phyloP scores from a whole-genome alignment of 305 asterid species.

The Lippia alba region DNA sequence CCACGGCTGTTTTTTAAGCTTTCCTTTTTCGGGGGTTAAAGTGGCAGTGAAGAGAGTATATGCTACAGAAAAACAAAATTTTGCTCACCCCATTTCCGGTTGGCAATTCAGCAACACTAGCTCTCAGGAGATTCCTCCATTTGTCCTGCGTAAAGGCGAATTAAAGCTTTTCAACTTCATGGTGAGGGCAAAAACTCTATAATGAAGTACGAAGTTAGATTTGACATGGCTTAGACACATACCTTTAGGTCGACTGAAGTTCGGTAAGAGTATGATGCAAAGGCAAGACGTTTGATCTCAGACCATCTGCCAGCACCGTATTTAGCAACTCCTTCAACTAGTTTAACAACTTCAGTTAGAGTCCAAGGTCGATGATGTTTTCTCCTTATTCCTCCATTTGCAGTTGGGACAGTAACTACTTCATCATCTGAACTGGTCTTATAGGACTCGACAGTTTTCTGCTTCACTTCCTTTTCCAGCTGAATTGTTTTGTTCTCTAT shows the following conservation, averaged over 20 bases:
- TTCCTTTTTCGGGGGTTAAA: neutral
- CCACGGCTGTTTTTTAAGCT: too few relatives aligned
- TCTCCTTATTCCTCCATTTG: conserved; percentile 83
- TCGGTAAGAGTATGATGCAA: conserved; percentile 85
- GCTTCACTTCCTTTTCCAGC: conserved; percentile 52
- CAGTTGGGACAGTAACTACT: conserved; percentile 48
- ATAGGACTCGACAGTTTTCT: conserved; percentile 43
- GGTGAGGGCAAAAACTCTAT: neutral
- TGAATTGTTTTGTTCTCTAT: conserved; percentile 49
- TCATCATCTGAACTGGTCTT: conserved; percentile 70
- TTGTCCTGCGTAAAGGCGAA: conserved; percentile 73
- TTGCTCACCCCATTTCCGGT: conserved; percentile 77
- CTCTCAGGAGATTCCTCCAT: conserved; percentile 95
- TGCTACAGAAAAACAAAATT: conserved; percentile 20
- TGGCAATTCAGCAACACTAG: conserved; percentile 76
- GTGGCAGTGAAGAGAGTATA: conserved; percentile 20
- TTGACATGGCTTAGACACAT: conserved; percentile 26
- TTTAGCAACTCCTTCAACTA: conserved; percentile 93
- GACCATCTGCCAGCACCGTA: conserved; percentile 96
- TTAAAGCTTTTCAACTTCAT: conserved; percentile 23
- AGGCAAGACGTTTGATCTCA: conserved; percentile 85
- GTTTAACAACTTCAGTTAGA: conserved; percentile 84
- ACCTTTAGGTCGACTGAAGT: conserved; percentile 99
- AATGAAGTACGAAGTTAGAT: conserved; percentile 12
- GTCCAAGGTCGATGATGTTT: conserved; percentile 99